Evolutionary conservation across 495 filamentous ascomycete genomes (phyloP).

Genomic region (Xylaria telfairii): DNA sequence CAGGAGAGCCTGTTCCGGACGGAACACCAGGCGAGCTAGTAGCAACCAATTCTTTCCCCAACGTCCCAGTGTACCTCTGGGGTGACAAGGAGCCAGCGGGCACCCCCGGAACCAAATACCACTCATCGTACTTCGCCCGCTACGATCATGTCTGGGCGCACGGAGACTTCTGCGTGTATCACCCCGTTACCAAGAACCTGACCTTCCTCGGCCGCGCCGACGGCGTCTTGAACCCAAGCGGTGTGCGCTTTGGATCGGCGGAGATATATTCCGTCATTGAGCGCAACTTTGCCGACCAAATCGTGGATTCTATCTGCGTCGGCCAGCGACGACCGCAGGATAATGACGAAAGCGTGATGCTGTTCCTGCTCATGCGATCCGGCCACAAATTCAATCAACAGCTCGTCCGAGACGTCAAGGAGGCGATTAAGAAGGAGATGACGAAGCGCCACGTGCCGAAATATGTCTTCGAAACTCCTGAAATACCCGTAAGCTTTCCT

Average conservation of each 20-base stretch:
- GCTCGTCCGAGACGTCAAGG: conserved; percentile 67
- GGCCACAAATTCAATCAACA: conserved; percentile 58
- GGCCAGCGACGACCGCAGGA: conserved; percentile 74
- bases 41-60: conserved; percentile 71
- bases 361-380: conserved; percentile 75
- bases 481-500: conserved; percentile 72
- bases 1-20: conserved; percentile 58
- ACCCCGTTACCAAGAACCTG: conserved; percentile 69
- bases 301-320: conserved; percentile 75
- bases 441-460: conserved; percentile 78
- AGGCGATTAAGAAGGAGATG: conserved; percentile 65
- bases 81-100: conserved; percentile 55
- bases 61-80: conserved; percentile 76
- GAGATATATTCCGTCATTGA: conserved; percentile 82
- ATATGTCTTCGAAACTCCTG: conserved; percentile 78
- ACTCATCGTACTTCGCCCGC: conserved; percentile 72
- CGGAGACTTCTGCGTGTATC: conserved; percentile 75
- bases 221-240: conserved; percentile 86
- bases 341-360: conserved; percentile 73
- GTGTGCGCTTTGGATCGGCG: conserved; percentile 85
- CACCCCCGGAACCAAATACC: conserved; percentile 63
- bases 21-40: conserved; percentile 78
- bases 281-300: conserved; percentile 61
- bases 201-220: conserved; percentile 83
- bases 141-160: conserved; percentile 81